Evolutionary conservation across 2,329 filamentous ascomycete species (phyloP).

Genomic region (Cyphellophora europaea): DNA sequence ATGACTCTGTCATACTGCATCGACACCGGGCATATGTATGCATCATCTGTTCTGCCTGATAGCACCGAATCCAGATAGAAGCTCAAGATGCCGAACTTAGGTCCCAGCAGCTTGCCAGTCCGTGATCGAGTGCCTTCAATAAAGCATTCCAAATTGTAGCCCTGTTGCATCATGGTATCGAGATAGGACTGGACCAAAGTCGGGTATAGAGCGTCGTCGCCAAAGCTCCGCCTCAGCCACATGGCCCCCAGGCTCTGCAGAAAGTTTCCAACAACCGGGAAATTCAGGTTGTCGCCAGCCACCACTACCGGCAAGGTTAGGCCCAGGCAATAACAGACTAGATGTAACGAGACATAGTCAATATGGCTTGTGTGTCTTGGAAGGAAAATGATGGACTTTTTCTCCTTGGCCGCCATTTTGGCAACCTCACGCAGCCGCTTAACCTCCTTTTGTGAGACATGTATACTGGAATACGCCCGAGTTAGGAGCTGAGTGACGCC

Average conservation of each 20-base stretch:
- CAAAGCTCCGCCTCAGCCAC: constrained; percentile 74
- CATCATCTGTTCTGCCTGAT: constrained; percentile 78
- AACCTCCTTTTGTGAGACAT: constrained; percentile 92
- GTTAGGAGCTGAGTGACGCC: constrained; percentile 78
- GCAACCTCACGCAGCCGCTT: constrained; percentile 72
- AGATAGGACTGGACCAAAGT: constrained; percentile 95
- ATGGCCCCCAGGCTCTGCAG: constrained; percentile 72
- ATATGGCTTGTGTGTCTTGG: constrained; percentile 93
- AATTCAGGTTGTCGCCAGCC: constrained; percentile 91
- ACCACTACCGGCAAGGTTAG: constrained; percentile 85
- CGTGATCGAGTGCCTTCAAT: constrained; percentile 90
- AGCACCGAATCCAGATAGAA: constrained; percentile 87
- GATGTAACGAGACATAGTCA: constrained; percentile 88
- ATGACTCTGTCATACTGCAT: constrained; percentile 99
- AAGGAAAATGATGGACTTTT: constrained; percentile 91
- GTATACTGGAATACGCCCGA: constrained; percentile 88
- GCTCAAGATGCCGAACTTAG: constrained; percentile 89
- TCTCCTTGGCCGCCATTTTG: constrained; percentile 70
- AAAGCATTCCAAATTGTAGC: constrained; percentile 94
- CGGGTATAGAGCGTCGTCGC: constrained; percentile 80
- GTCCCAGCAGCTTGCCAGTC: constrained; percentile 85
- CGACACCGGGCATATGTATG: constrained; percentile 88
- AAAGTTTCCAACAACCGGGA: constrained; percentile 81
- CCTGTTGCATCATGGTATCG: constrained; percentile 79
- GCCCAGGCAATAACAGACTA: constrained; percentile 91